A percentile compares a stretch with the other conserved stretches of the same genome.
Conservation (phyloP, 805 yeast species). For the Saturnispora zaruensis region DNA sequence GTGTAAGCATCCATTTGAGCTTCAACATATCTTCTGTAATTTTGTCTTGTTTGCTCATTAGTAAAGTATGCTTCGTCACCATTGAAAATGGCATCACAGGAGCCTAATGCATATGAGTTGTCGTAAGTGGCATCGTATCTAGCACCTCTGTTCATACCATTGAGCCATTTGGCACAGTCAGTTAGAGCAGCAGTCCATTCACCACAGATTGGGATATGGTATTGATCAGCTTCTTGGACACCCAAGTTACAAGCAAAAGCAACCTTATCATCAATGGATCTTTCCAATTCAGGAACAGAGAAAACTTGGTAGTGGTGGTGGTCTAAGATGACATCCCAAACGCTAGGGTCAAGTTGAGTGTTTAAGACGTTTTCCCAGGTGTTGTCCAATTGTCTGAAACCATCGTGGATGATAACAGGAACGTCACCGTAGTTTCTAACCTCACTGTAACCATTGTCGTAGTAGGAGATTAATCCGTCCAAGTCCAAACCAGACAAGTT, state of each 20-base stretch:
- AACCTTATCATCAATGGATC: constrained; percentile 56
- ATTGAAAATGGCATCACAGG: constrained; percentile 49
- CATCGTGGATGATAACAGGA: constrained; percentile 65
- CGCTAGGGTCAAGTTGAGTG: constrained; percentile 25
- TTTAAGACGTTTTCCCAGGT: constrained; percentile 56
- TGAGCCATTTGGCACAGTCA: constrained; percentile 63
- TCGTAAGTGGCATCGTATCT: constrained; percentile 53
- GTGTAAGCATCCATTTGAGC: constrained; percentile 80
- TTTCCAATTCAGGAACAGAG: constrained; percentile 48
- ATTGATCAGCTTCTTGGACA: constrained; percentile 36
- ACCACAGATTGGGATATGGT: constrained; percentile 72
- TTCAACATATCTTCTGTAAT: constrained; percentile 67
- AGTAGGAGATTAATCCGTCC: constrained; percentile 50
- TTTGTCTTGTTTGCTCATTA: constrained; percentile 37
- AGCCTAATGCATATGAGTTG: constrained; percentile 39
- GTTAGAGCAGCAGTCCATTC: constrained; percentile 69
- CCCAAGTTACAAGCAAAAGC: constrained; percentile 42
- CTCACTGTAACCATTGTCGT: constrained; percentile 51
- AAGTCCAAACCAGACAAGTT: constrained; percentile 61
- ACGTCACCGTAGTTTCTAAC: constrained; percentile 44
- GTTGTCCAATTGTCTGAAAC: constrained; percentile 43
- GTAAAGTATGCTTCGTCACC: constrained; percentile 45
- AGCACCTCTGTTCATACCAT: constrained; percentile 61
- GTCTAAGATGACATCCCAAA: constrained; percentile 65
- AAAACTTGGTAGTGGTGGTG: constrained; percentile 92